These are phyloP conservation scores for Diversispora eburnea DNA, from an alignment of 192 early-diverging fungal species.

Conservation along the genomic window DNA sequence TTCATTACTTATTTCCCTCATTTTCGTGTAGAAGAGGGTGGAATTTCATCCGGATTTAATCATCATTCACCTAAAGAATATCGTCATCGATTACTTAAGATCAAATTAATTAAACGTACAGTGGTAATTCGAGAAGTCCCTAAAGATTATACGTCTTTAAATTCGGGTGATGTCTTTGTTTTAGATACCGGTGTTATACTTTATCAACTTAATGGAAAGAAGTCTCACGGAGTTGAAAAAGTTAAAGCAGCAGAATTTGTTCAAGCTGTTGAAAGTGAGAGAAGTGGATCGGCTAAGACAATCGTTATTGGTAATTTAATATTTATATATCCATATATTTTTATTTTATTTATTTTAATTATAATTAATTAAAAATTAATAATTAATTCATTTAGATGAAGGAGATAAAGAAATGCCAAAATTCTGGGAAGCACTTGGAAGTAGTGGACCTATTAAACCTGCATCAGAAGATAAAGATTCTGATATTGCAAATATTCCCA, in stretches of 20 bases:
- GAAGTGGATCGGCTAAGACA: slow-evolving; percentile 54
- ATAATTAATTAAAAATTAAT: not conserved
- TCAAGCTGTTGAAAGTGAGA: slow-evolving; percentile 55
- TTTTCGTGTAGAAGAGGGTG: slow-evolving; percentile 58
- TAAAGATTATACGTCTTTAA: slow-evolving; percentile 48
- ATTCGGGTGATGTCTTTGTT: slow-evolving; percentile 74
- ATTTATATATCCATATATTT: not conserved
- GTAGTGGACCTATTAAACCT: slow-evolving; percentile 53
- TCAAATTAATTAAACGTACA: slow-evolving; percentile 46
- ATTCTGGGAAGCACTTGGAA: slow-evolving; percentile 67
- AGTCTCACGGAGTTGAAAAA: slow-evolving; percentile 61
- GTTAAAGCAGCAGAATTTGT: slow-evolving; percentile 67
- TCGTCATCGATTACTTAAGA: slow-evolving; percentile 52
- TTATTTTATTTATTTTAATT: not conserved
- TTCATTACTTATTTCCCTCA: slow-evolving; percentile 67
- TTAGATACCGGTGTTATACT: slow-evolving; percentile 65
- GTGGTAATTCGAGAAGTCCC: slow-evolving; percentile 64
- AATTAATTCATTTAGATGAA: slow-evolving; percentile 47
- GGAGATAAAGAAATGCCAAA: slow-evolving; percentile 48
- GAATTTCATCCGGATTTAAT: slow-evolving; percentile 70
- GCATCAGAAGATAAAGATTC: slow-evolving; percentile 43
- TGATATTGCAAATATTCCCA: slow-evolving; percentile 36
- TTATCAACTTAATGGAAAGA: slow-evolving; percentile 66
- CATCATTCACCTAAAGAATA: slow-evolving; percentile 50
- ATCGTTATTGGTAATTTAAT: slow-evolving; percentile 58